Evolutionary conservation across 371 early-diverging fungal genomes (phyloP).

Genomic region (Mucor lusitanicus): DNA sequence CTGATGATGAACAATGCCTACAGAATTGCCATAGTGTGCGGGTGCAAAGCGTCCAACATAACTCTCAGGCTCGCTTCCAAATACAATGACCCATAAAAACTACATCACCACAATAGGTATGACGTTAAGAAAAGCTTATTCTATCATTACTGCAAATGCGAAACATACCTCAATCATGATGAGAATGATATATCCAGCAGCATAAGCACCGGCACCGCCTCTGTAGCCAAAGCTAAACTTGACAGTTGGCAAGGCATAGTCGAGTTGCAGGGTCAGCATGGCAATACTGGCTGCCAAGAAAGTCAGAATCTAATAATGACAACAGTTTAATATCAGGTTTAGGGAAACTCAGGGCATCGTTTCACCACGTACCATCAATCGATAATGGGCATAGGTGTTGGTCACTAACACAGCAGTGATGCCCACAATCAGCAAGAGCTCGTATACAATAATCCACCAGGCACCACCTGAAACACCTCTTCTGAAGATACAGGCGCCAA

Average conservation of each 20-base stretch:
- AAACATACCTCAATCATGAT: constrained; percentile 41
- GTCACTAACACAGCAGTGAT: constrained; percentile 23
- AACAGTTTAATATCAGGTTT: background rate
- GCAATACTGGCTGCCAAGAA: constrained; percentile 45
- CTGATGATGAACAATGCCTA: constrained; percentile 22
- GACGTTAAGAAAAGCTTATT: background rate
- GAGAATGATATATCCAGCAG: constrained; percentile 45
- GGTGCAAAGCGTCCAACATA: constrained; percentile 29
- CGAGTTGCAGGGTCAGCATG: constrained; percentile 33
- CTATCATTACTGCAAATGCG: background rate
- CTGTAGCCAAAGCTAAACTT: constrained; percentile 1
- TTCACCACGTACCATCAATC: constrained; percentile 36
- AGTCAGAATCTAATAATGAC: constrained; percentile 34
- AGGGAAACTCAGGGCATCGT: background rate
- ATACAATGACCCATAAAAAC: constrained; percentile 50
- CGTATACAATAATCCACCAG: constrained; percentile 51
- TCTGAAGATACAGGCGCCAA: constrained; percentile 37
- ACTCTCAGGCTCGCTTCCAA: constrained; percentile 49
- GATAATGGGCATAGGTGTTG: constrained; percentile 34
- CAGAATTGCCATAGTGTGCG: constrained; percentile 21
- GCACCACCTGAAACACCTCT: constrained; percentile 20
- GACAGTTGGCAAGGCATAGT: constrained; percentile 17
- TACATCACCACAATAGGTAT: background rate
- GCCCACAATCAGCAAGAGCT: constrained; percentile 34
- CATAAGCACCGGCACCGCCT: constrained; percentile 29